A percentile compares a stretch with the other conserved stretches of the same genome.
Conservation (phyloP, 306 rosid genomes). For the Cyamopsis tetragonoloba region DNA sequence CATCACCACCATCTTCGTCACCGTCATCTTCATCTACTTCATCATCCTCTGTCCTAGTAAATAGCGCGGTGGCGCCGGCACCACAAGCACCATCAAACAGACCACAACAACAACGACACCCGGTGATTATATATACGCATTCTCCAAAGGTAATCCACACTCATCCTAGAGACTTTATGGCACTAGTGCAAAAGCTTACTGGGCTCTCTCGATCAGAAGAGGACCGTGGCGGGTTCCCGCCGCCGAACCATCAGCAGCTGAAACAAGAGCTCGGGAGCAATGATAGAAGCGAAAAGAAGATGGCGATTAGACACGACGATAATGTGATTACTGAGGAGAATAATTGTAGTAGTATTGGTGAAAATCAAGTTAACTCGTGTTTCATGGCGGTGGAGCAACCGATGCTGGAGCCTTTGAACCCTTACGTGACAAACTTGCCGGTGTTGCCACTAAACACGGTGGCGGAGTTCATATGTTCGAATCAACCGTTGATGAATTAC, state of each 20-base stretch:
- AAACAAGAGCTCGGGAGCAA: not conserved
- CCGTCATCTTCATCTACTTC: too few relatives aligned
- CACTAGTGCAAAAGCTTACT: conserved; percentile 73
- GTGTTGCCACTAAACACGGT: conserved; percentile 19
- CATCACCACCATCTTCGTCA: not conserved
- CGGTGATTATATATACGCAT: conserved; percentile 80
- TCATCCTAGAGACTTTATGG: conserved; percentile 64
- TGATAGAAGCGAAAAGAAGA: not conserved
- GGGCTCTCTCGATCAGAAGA: conserved; percentile 46
- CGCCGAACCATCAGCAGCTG: not conserved
- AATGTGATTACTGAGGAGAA: conserved; percentile 52
- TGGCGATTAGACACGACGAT: conserved; percentile 36
- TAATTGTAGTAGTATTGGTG: conserved; percentile 30
- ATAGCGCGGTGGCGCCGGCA: not conserved
- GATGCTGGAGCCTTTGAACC: conserved; percentile 37
- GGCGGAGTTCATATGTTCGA: conserved; percentile 36
- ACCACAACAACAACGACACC: conserved; percentile 52
- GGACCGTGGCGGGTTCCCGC: not conserved
- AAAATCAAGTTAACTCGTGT: conserved; percentile 52
- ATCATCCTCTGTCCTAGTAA: conserved; percentile 8
- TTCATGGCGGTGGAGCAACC: conserved; percentile 25
- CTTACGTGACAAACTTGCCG: conserved; percentile 40
- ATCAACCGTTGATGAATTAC: conserved; percentile 37
- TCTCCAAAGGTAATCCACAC: conserved; percentile 76
- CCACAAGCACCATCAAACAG: not conserved